These are phyloP conservation scores for Psilocybe azurescens DNA, from an alignment of 768 basidiomycete species.

Conservation along the genomic window DNA sequence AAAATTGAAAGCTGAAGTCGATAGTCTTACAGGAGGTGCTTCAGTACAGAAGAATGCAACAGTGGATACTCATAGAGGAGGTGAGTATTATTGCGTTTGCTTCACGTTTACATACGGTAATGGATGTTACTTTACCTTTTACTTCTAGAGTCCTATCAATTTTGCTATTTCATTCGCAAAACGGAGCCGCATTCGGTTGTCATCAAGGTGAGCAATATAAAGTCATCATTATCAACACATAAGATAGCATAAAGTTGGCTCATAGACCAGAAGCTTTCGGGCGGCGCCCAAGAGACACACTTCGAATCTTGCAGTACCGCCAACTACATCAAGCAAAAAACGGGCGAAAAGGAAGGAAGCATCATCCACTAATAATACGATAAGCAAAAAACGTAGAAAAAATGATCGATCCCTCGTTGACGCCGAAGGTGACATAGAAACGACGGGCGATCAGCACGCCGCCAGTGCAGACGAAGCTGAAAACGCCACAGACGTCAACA, in stretches of 20 bases:
- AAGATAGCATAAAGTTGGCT: neutral
- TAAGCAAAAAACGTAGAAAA: conserved; percentile 25
- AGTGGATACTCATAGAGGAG: conserved; percentile 86
- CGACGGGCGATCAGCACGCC: neutral
- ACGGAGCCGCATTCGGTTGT: conserved; percentile 83
- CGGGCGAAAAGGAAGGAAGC: conserved; percentile 27
- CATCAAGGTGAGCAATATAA: conserved; percentile 65
- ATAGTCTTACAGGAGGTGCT: conserved; percentile 44
- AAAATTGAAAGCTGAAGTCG: conserved; percentile 67
- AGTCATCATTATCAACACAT: neutral
- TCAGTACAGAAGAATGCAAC: conserved; percentile 65
- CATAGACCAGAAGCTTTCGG: conserved; percentile 45
- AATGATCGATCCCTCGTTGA: conserved; percentile 9
- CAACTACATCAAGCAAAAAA: conserved; percentile 13
- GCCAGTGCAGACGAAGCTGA: conserved; percentile 12
- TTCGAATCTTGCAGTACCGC: neutral
- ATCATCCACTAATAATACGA: neutral
- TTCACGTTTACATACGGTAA: neutral
- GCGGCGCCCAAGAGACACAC: conserved; percentile 27
- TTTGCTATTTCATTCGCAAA: conserved; percentile 88
- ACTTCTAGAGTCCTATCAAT: conserved; percentile 83
- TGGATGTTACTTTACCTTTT: neutral
- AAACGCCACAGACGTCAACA: conserved; percentile 9
- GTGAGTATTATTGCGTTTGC: conserved; percentile 42
- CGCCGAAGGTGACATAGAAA: neutral